Evolutionary conservation across 2,329 filamentous ascomycete genomes (phyloP).

Genomic region (Biscogniauxia mediterranea): DNA sequence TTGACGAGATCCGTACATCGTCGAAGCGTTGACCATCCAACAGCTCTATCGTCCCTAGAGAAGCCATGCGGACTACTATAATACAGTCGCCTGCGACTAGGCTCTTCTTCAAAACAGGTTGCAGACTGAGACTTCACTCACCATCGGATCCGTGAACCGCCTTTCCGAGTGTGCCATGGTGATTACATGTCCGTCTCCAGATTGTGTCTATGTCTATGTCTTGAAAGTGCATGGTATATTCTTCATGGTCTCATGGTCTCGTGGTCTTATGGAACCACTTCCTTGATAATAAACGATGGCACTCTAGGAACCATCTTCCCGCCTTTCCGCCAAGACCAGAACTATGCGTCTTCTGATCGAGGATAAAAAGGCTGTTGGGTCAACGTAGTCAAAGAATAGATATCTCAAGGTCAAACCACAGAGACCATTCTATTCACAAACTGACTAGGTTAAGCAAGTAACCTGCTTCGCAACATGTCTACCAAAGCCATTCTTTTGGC

Average conservation of each 20-base stretch:
- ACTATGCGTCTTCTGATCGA: slow-evolving; percentile 1
- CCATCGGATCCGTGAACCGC: slow-evolving; percentile 13
- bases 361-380: no score
- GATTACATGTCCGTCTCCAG: background rate
- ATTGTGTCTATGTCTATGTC: background rate
- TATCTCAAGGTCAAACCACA: no score
- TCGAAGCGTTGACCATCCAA: background rate
- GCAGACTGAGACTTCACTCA: background rate
- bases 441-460: no score
- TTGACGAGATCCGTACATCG: no score
- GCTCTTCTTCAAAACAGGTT: no score
- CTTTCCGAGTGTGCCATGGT: slow-evolving; percentile 7
- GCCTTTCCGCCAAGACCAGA: slow-evolving; percentile 18
- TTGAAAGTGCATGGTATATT: background rate
- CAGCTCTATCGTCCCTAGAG: no score
- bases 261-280: background rate
- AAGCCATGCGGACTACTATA: no score
- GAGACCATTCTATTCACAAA: no score
- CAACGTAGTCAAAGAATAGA: no score
- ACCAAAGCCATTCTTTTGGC: slow-evolving; percentile 33
- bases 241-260: no score
- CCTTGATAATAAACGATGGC: slow-evolving; percentile 5
- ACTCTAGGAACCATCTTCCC: slow-evolving; percentile 16
- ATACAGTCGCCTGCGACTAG: no score
- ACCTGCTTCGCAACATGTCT: slow-evolving; percentile 21